Conservation (phyloP, 305 asterid genomes). For the Galium porrigens region DNA sequence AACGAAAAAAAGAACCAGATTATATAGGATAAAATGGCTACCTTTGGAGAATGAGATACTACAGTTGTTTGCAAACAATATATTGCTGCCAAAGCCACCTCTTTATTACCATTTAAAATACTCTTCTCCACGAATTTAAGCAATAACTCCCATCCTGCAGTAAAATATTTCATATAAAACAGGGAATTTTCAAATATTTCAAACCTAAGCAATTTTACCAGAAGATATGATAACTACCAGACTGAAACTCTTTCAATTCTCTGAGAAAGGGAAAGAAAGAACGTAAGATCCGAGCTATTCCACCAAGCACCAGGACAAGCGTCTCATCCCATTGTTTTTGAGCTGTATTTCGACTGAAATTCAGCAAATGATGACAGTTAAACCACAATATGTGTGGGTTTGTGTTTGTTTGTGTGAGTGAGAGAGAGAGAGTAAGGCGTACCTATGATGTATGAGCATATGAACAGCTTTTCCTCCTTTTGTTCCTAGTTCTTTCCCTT, state of each 20-base stretch:
- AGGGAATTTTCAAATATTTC: background rate
- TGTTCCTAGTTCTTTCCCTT: constrained; percentile 96
- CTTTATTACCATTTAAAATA: constrained; percentile 83
- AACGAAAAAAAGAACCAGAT: constrained; percentile 7
- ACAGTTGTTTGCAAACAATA: constrained; percentile 83
- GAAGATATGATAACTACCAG: constrained; percentile 33
- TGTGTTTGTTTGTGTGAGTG: background rate
- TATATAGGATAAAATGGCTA: constrained; percentile 18
- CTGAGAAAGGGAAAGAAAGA: constrained; percentile 73
- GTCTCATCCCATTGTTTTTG: constrained; percentile 99
- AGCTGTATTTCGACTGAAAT: constrained; percentile 87
- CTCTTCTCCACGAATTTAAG: constrained; percentile 63
- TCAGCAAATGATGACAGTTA: constrained; percentile 15
- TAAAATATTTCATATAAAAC: constrained; percentile 17
- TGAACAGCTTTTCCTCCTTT: constrained; percentile 94
- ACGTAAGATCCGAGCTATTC: constrained; percentile 77
- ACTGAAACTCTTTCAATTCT: constrained; percentile 55
- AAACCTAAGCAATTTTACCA: background rate
- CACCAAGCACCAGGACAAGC: constrained; percentile 85
- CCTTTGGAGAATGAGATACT: constrained; percentile 88
- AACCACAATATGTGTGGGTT: background rate
- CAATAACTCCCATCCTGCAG: constrained; percentile 82
- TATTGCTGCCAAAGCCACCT: constrained; percentile 85
- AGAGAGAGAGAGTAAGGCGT: background rate
- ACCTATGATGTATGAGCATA: constrained; percentile 99